phyloP scores from a whole-genome alignment of 805 yeast genomes.

The Zygosaccharomyces rouxii region DNA sequence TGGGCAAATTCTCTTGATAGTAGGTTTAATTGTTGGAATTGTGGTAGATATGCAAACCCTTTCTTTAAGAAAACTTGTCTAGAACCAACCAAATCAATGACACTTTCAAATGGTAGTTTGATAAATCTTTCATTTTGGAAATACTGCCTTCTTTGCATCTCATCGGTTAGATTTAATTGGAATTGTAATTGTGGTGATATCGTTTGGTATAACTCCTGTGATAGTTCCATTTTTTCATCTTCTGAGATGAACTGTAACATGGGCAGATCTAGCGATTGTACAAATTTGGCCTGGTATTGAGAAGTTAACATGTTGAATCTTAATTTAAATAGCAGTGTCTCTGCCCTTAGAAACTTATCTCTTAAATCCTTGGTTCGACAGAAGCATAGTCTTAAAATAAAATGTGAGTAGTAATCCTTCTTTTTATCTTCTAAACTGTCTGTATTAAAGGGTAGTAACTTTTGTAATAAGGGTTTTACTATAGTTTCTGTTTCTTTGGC shows the following conservation, averaged over 20 bases:
- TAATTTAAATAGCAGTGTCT: slow-evolving; percentile 65
- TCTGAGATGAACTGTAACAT: slow-evolving; percentile 60
- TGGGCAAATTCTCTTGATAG: slow-evolving; percentile 64
- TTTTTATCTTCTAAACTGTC: slow-evolving; percentile 57
- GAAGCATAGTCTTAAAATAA: slow-evolving; percentile 79
- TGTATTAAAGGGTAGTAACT: slow-evolving; percentile 52
- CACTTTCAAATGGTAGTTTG: slow-evolving; percentile 83
- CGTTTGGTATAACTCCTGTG: slow-evolving; percentile 51
- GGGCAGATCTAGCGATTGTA: slow-evolving; percentile 59
- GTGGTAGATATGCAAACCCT: slow-evolving; percentile 84
- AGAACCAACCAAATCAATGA: slow-evolving; percentile 68
- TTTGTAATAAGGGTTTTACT: slow-evolving; percentile 61
- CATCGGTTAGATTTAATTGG: slow-evolving; percentile 42
- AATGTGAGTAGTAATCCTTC: slow-evolving; percentile 92
- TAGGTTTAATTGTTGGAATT: slow-evolving; percentile 68
- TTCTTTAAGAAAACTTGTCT: slow-evolving; percentile 60
- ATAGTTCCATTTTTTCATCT: slow-evolving; percentile 53
- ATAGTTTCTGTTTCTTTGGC: slow-evolving; percentile 60
- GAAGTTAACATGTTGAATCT: slow-evolving; percentile 62
- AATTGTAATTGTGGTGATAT: slow-evolving; percentile 40
- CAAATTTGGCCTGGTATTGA: slow-evolving; percentile 65
- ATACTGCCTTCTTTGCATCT: slow-evolving; percentile 40
- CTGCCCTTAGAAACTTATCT: slow-evolving; percentile 72
- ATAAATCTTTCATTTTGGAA: slow-evolving; percentile 63
- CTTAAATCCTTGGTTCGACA: slow-evolving; percentile 83